phyloP scores from a whole-genome alignment of 208 protist genomes.

The Wallacemonas rigidus region DNA sequence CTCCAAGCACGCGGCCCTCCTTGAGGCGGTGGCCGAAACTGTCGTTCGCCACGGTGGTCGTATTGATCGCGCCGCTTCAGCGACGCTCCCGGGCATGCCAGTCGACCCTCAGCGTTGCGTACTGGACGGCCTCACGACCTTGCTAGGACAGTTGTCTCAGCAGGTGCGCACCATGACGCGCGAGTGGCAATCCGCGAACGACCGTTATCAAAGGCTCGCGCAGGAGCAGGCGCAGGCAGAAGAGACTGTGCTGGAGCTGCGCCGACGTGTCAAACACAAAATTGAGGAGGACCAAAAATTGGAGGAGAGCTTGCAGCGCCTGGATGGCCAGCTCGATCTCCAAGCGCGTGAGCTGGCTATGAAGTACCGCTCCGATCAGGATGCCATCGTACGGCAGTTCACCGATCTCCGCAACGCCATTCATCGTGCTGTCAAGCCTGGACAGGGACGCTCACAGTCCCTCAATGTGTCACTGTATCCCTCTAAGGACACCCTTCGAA shows the following conservation, averaged over 20 bases:
- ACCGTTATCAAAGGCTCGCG: conserved; percentile 51
- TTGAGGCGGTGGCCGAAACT: conserved; percentile 42
- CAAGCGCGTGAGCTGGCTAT: conserved; percentile 83
- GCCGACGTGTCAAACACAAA: conserved; percentile 73
- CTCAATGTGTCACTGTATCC: neutral
- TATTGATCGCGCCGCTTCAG: conserved; percentile 23
- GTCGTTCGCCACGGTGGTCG: conserved; percentile 46
- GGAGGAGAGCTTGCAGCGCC: conserved; percentile 64
- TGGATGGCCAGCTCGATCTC: conserved; percentile 74
- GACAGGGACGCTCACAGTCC: conserved; percentile 15
- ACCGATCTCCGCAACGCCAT: conserved; percentile 63
- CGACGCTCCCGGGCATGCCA: conserved; percentile 1
- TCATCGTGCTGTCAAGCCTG: conserved; percentile 45
- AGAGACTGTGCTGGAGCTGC: conserved; percentile 67
- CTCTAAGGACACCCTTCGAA: neutral
- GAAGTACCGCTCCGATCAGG: conserved; percentile 83
- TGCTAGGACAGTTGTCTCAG: conserved; percentile 36
- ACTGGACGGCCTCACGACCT: conserved; percentile 32
- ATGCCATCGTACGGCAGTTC: conserved; percentile 74
- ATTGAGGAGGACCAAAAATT: conserved; percentile 71
- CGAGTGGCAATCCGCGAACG: conserved; percentile 54
- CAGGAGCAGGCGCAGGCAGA: conserved; percentile 64
- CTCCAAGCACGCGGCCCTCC: conserved; percentile 25
- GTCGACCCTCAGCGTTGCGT: conserved; percentile 15
- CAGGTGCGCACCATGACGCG: conserved; percentile 20